Conservation (phyloP, 768 basidiomycete species). For the Trametes villosa region DNA sequence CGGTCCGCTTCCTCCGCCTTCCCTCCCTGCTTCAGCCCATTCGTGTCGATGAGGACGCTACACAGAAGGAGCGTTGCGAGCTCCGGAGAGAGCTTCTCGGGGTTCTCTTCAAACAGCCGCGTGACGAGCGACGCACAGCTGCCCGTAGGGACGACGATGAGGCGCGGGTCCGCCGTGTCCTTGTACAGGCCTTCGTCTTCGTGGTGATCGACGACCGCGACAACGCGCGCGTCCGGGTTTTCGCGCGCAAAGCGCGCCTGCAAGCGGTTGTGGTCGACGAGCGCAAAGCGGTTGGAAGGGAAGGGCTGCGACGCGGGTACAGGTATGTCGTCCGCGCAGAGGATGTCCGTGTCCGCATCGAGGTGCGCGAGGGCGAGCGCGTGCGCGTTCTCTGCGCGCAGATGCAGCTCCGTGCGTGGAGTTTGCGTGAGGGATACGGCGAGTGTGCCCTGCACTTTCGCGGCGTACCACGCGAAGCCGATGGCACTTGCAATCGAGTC, state of each 20-base stretch:
- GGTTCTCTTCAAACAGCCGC: conserved; percentile 35
- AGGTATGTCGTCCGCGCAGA: conserved; percentile 62
- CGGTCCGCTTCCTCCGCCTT: conserved; percentile 74
- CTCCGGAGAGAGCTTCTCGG: conserved; percentile 50
- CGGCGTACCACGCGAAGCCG: conserved; percentile 78
- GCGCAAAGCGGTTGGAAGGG: conserved; percentile 64
- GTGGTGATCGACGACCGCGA: conserved; percentile 90
- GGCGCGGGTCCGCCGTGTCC: conserved; percentile 63
- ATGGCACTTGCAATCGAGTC: conserved; percentile 89
- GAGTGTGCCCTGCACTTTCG: conserved; percentile 43
- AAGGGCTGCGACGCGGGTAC: conserved; percentile 44
- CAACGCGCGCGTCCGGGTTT: conserved; percentile 55
- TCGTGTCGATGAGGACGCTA: conserved; percentile 87
- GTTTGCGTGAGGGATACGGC: conserved; percentile 78
- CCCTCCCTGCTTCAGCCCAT: conserved; percentile 74
- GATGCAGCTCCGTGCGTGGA: conserved; percentile 63
- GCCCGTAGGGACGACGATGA: conserved; percentile 67
- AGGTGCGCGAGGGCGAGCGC: conserved; percentile 69
- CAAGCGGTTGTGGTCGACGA: conserved; percentile 92
- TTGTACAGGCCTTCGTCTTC: conserved; percentile 76
- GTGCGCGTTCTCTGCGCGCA: conserved; percentile 88
- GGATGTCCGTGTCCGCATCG: conserved; percentile 54
- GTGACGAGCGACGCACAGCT: conserved; percentile 79
- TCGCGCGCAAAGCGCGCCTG: conserved; percentile 44
- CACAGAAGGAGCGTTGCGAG: conserved; percentile 80